Percentiles rank a stretch among this genome's conserved stretches.
Conservation (phyloP, 2,329 filamentous ascomycete genomes). For the Epichloe sp. region DNA sequence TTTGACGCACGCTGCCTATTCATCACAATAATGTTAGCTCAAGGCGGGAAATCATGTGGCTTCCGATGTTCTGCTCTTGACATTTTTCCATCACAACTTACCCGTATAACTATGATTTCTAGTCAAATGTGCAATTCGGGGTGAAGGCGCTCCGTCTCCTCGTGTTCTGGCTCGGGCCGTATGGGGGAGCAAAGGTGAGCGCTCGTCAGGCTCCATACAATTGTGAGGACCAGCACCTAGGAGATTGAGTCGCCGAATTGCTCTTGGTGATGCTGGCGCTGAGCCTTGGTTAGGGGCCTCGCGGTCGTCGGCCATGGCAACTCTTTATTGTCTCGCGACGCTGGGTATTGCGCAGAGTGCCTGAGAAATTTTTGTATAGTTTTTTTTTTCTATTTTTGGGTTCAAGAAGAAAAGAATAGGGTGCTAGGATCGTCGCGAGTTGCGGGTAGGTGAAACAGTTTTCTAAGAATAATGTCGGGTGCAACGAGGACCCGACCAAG, state of each 20-base stretch:
- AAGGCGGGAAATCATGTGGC: background rate
- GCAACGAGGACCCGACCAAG: background rate
- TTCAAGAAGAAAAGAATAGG: background rate
- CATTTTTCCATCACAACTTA: slow-evolving; percentile 10
- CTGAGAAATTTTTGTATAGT: no score
- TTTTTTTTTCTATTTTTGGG: background rate
- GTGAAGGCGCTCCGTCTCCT: slow-evolving; percentile 21
- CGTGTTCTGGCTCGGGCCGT: slow-evolving; percentile 29
- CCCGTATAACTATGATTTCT: slow-evolving; percentile 33
- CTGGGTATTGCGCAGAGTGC: no score
- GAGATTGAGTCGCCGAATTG: slow-evolving; percentile 15
- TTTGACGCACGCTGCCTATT: slow-evolving; percentile 24
- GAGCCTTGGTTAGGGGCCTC: slow-evolving; percentile 15
- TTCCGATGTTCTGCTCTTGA: background rate
- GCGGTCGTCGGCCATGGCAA: slow-evolving; percentile 19
- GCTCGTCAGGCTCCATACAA: slow-evolving; percentile 26
- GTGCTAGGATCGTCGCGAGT: background rate
- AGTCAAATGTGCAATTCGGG: slow-evolving; percentile 16
- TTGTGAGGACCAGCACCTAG: slow-evolving; percentile 15
- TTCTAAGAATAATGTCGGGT: background rate
- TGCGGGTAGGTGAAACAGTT: background rate
- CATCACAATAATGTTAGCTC: background rate
- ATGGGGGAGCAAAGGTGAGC: slow-evolving; percentile 27
- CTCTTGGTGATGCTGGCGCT: slow-evolving; percentile 21
- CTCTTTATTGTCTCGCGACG: background rate